Evolutionary conservation across 345 rosid genomes (phyloP), one percentile per base, ranked within the genome.

Genomic region (Linum trigynum): DNA sequence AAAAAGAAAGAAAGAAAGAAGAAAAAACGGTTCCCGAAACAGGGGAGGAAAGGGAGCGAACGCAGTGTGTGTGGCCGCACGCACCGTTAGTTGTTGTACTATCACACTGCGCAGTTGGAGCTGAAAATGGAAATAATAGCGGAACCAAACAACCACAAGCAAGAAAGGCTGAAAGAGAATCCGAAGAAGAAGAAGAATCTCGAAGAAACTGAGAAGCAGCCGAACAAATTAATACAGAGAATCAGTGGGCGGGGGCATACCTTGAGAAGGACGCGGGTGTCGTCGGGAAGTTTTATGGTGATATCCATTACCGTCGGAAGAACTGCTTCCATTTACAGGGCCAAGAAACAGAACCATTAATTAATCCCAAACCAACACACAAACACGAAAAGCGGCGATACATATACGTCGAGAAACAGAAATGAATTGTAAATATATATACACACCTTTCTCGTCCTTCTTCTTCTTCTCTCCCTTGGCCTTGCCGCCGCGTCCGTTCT

Each of bases 381-480:
- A 14, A 3, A 16, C 7, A 9, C 38, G 5, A 57, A 15, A 57
- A 5, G 5, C 8, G 3, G 64, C 8, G 38, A 35, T 6, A 36
- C 14, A 3, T 10, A 41, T 4, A 43, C 39, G 5, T 10, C 43
- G 9, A 53, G 3, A n/a, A 5, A n/a, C 43, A 60, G 58, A 42
- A 15, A 32, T 59, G 15, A 36, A 12, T 36, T 41, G 2, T 41
- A 7, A 42, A 48, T 61, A 35, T 38, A 41, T 43, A 58, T 36
- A 14, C 23, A 37, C 81, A 90, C 99, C 88, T 76, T 90, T 94
- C 68, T 94, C 99, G 68, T 88, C 99, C 68, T 90, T 94, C 84
- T 94, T 94, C 91, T 86, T 94, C 92, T 88, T 94, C 15, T 94
- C 99, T 66, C 89, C 92, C 72, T 83, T 94, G 38, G 92, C 77